Evolutionary conservation across 768 basidiomycete species (phyloP), one percentile per base, ranked within the genome.

Genomic region (Amanita polypyramis): DNA sequence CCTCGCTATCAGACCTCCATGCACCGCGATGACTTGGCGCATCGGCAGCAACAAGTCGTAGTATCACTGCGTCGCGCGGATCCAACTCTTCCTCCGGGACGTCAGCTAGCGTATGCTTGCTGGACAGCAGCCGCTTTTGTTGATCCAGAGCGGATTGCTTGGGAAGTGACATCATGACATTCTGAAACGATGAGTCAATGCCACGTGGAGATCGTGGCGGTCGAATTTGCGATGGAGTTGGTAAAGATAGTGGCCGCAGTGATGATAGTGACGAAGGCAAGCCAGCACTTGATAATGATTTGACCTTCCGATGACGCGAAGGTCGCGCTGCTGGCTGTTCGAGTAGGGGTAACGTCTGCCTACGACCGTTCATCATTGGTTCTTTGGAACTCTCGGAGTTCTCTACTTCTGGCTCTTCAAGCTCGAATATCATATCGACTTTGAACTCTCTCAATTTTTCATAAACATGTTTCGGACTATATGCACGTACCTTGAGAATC

Each of bases 21-120:
- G 76, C 76, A n/a, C 71, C 76, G 45, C 82, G 72, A 59, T 87
- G 85, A 53, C 82, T 85, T 1, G 83, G 80, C 25, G 69, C 76
- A 62, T 76, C 69, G 21, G 82, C 82, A 7, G 81, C 82, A n/a
- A 86, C 76, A 29, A 85, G 68, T 53, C 70, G 74, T 54, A 77
- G 50, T 29, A 85, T 67, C 54, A 77, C 76, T 27, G 66, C 69
- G 54, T 80, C 77, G 45, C 70, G 56, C 30, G 55, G 40, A 43
- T 56, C 50, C 9, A 45, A 23, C 30, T 37, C 48, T 0, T 55
- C 50, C 41, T 43, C 49, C 15, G 36, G 43, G 50, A 67, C 71
- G 14, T 56, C 52, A 12, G 25, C 20, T 30, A 49, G 20, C n/a
- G 47, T 34, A 20, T 42, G 47, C 25, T 42, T 42, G 21, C 20